Evolutionary conservation across 1,284 basidiomycete species (phyloP).

Genomic region (Tilletia horrida): DNA sequence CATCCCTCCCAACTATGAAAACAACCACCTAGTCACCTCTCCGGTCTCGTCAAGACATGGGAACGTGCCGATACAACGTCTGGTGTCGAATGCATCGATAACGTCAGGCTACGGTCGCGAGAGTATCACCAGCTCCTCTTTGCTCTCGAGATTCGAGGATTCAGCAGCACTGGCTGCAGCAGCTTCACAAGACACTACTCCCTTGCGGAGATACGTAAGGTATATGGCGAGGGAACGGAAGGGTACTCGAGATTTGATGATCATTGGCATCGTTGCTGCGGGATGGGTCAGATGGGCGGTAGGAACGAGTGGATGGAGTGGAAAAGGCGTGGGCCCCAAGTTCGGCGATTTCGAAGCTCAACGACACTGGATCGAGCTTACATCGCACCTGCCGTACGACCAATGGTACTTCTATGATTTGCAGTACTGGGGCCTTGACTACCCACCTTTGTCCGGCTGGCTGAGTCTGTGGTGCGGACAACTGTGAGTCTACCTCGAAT

Average conservation of each 20-base stretch:
- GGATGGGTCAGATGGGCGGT: slow-evolving; percentile 67
- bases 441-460: slow-evolving; percentile 82
- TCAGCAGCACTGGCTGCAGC: neutral
- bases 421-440: slow-evolving; percentile 76
- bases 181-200: slow-evolving; percentile 1
- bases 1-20: slow-evolving; percentile 2
- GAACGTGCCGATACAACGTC: neutral
- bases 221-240: slow-evolving; percentile 12
- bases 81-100: neutral
- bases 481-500: slow-evolving; percentile 14
- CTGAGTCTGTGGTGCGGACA: slow-evolving; percentile 29
- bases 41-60: neutral
- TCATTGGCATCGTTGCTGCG: slow-evolving; percentile 54
- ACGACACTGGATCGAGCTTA: slow-evolving; percentile 89
- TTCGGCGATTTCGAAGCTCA: slow-evolving; percentile 91
- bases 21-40: neutral
- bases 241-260: slow-evolving; percentile 12
- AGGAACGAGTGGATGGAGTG: slow-evolving; percentile 75
- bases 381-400: slow-evolving; percentile 68
- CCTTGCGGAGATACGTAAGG: slow-evolving; percentile 10
- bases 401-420: slow-evolving; percentile 84
- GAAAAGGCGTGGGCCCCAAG: slow-evolving; percentile 71
- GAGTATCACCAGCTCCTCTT: neutral
- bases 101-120: neutral
- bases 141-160: neutral